These are phyloP conservation scores for Candida awuae DNA, from an alignment of 805 yeast genomes.

Conservation along the genomic window DNA sequence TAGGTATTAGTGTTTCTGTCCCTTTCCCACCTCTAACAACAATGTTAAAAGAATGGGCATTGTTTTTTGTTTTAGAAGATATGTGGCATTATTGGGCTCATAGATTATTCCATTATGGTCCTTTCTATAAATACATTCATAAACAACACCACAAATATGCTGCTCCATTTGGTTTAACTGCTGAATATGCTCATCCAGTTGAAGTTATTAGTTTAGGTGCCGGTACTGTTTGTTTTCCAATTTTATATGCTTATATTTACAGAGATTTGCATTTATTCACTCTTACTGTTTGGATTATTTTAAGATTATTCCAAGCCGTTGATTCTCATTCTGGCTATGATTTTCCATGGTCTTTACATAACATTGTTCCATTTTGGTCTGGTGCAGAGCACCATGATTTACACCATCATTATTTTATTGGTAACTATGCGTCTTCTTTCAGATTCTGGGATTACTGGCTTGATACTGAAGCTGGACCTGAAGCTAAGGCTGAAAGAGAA, in stretches of 20 bases:
- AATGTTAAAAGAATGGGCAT: constrained; percentile 37
- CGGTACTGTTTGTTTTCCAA: constrained; percentile 56
- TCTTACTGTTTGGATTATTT: constrained; percentile 42
- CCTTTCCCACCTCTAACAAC: constrained; percentile 43
- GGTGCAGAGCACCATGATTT: constrained; percentile 58
- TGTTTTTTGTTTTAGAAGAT: constrained; percentile 48
- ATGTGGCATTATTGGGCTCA: constrained; percentile 58
- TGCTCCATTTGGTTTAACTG: constrained; percentile 55
- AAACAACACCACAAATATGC: constrained; percentile 56
- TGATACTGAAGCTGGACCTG: constrained; percentile 50
- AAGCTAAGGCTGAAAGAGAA: constrained; percentile 42
- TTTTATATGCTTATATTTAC: constrained; percentile 42
- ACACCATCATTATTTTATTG: constrained; percentile 54
- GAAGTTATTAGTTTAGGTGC: constrained; percentile 51
- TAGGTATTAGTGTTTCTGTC: constrained; percentile 42
- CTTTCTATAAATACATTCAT: constrained; percentile 49
- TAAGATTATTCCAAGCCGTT: constrained; percentile 51
- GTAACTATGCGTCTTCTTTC: constrained; percentile 50
- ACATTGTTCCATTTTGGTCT: constrained; percentile 56
- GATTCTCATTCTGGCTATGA: constrained; percentile 58
- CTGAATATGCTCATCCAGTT: constrained; percentile 54
- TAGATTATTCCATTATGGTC: constrained; percentile 47
- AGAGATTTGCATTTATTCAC: constrained; percentile 45
- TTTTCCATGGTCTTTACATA: constrained; percentile 52
- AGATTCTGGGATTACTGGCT: constrained; percentile 50